phyloP scores from a whole-genome alignment of 2,329 filamentous ascomycete species.

The Claviceps humidiphila region DNA sequence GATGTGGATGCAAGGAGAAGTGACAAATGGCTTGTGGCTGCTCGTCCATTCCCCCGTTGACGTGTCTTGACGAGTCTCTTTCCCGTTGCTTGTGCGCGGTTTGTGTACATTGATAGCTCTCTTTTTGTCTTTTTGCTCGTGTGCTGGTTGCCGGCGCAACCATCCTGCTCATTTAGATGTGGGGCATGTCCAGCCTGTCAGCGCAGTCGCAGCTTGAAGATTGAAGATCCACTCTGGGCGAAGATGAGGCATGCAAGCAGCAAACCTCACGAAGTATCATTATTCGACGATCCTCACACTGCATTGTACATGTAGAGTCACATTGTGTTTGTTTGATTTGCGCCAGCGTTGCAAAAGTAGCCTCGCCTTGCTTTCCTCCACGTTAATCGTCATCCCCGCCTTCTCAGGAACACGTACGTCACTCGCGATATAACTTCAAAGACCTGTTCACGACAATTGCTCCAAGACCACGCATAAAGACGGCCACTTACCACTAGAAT shows the following conservation, averaged over 20 bases:
- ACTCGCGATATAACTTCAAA: background rate
- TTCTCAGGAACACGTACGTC: no score
- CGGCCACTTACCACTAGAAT: background rate
- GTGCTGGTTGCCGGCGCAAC: conserved; percentile 16
- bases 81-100: conserved; percentile 8
- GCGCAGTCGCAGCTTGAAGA: background rate
- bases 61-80: conserved; percentile 3
- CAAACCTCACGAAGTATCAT: background rate
- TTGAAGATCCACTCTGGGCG: background rate
- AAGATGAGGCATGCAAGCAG: no score
- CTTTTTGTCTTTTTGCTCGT: background rate
- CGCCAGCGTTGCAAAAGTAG: no score
- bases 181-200: background rate
- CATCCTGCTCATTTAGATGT: background rate
- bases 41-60: background rate
- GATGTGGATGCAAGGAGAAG: conserved; percentile 7
- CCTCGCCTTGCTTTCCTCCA: no score
- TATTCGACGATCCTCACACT: background rate
- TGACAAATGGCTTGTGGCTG: conserved; percentile 1
- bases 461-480: background rate
- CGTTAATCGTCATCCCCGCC: background rate
- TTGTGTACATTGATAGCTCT: conserved; percentile 21
- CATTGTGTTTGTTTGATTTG: no score
- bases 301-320: no score
- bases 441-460: background rate